phyloP scores from a whole-genome alignment of 495 filamentous ascomycete genomes.

The Evernia prunastri region DNA sequence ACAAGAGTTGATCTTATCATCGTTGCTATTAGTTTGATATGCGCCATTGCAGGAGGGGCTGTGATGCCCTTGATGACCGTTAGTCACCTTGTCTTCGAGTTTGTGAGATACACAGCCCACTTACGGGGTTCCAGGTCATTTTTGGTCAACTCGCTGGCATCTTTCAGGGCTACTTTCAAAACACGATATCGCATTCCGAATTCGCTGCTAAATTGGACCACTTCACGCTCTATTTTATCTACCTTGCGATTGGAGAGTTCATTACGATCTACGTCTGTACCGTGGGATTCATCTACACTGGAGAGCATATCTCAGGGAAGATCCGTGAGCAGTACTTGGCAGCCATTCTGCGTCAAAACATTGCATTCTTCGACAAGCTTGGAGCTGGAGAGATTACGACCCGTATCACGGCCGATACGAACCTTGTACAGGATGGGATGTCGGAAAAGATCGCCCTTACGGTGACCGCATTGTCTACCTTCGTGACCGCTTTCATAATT shows the following conservation, averaged over 20 bases:
- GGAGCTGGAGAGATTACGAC: constrained; percentile 36
- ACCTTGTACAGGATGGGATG: constrained; percentile 41
- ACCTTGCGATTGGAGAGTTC: constrained; percentile 83
- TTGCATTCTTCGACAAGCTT: constrained; percentile 37
- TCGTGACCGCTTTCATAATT: constrained; percentile 36
- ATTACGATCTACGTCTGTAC: constrained; percentile 73
- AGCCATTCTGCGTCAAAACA: constrained; percentile 38
- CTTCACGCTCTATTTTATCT: constrained; percentile 82
- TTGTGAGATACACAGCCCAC: neutral
- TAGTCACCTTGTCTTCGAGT: constrained; percentile 21
- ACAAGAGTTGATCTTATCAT: constrained; percentile 68
- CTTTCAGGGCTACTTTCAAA: constrained; percentile 59
- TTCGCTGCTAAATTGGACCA: constrained; percentile 56
- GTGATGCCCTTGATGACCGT: constrained; percentile 85
- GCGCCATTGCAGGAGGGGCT: constrained; percentile 71
- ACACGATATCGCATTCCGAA: constrained; percentile 38
- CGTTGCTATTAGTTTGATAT: constrained; percentile 56
- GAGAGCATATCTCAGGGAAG: constrained; percentile 57
- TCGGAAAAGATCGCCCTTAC: constrained; percentile 34
- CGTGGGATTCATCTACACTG: constrained; percentile 87
- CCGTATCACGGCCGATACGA: constrained; percentile 35
- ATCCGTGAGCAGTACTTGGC: constrained; percentile 33
- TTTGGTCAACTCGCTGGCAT: constrained; percentile 69
- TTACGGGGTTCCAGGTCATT: constrained; percentile 41
- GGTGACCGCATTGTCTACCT: constrained; percentile 31